A percentile compares a stretch with the other conserved stretches of the same genome.
phyloP scores from a whole-genome alignment of 306 rosid species.

The Crataegus laevigata region DNA sequence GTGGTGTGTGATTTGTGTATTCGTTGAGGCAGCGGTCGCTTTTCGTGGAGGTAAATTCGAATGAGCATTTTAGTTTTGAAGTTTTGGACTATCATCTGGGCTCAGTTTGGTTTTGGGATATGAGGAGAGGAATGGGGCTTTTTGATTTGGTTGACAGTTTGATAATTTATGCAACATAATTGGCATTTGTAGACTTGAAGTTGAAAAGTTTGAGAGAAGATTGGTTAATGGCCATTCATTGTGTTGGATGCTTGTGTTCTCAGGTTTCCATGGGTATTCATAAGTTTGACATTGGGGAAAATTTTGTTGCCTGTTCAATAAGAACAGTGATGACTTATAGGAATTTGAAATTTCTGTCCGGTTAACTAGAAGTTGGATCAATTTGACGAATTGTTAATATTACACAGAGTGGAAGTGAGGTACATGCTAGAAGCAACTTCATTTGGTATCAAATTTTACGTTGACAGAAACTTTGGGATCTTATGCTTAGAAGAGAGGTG shows the following conservation, averaged over 20 bases:
- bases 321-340: neutral
- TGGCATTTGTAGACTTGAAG: neutral
- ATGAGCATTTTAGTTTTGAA: neutral
- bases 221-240: neutral
- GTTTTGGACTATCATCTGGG: neutral
- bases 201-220: neutral
- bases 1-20: neutral
- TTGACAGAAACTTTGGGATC: neutral
- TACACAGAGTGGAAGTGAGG: neutral
- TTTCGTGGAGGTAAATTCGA: neutral
- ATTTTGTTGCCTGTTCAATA: neutral
- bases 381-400: neutral
- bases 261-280: neutral
- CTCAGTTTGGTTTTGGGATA: neutral
- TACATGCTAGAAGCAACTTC: neutral
- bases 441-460: neutral
- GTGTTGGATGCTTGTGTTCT: neutral
- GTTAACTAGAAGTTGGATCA: neutral
- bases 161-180: too few species aligned
- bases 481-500: neutral
- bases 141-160: neutral
- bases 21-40: neutral
- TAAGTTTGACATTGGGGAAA: neutral
- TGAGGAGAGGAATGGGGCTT: neutral
- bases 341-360: neutral